Evolutionary conservation across 169 alveolate genomes (phyloP), one percentile per base, ranked within the genome.

Genomic region (Plasmodium knowlesi): DNA sequence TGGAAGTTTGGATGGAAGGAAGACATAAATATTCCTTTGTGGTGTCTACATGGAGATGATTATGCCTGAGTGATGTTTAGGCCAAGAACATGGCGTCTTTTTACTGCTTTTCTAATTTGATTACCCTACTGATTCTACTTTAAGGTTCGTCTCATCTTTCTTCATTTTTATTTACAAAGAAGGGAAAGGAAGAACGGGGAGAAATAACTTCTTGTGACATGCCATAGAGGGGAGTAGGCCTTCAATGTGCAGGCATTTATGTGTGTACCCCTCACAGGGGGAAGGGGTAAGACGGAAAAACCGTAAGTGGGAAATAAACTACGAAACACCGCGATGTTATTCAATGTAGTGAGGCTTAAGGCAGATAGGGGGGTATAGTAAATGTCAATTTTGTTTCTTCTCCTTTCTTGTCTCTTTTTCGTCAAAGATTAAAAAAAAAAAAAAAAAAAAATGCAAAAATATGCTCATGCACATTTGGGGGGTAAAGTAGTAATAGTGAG

Each of bases 51-150:
- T 30, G 67, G 19, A 54, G 57, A 82, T 5, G 39, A 0, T 19
- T 28, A 25, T 67, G 0, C n/a, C 37, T 25, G 3, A 3, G 39
- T 22, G 5, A n/a, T 67, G 76, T 22, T 28, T 67, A 67, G 37
- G n/a, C 16, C 3, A 67, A 25, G 76, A 53, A 5, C 41, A 70
- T 39, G 10, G 61, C 10, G 53, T 16, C 10, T 28, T 39, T 19
- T 39, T 67, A 28, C 25, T 12, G 22, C n/a, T 5, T 22, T 3
- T 37, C 5, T 67, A 84, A 71, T 53, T 19, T 14, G 12, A 76
- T 85, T 85, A 85, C 93, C 86, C 86, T 34, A 85, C n/a, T 32
- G 93, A 53, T 53, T 85, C 80, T 46, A 85, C 54, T 85, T 74
- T 46, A 53, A 85, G 73, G 41, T 74, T 32, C 54, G 28, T 25